phyloP scores from a whole-genome alignment of 2,329 filamentous ascomycete genomes.

The Aureobasidium vineae region DNA sequence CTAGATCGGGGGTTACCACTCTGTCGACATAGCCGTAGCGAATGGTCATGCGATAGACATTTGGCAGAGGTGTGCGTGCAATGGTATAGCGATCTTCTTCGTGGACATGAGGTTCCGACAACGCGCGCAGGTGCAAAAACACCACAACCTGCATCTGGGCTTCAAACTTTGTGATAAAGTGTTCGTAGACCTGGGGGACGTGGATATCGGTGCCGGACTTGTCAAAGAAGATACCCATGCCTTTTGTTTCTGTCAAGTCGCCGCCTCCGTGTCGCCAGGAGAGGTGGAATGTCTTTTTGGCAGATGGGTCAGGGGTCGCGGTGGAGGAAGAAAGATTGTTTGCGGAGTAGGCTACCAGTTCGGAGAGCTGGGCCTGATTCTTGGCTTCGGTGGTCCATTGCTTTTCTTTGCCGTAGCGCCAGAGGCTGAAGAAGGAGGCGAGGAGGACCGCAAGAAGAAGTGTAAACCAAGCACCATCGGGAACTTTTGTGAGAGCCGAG shows the following conservation, averaged over 20 bases:
- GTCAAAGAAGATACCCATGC: conserved; percentile 76
- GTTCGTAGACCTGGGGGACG: conserved; percentile 40
- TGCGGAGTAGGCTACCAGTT: conserved; percentile 39
- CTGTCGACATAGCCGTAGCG: conserved; percentile 33
- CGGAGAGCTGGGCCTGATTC: conserved; percentile 56
- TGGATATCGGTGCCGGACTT: conserved; percentile 66
- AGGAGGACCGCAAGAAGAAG: conserved; percentile 63
- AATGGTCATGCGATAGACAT: conserved; percentile 33
- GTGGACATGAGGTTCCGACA: conserved; percentile 30
- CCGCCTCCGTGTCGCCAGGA: conserved; percentile 43
- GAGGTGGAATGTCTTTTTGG: conserved; percentile 36
- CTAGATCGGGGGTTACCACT: conserved; percentile 32
- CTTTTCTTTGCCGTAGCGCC: conserved; percentile 75
- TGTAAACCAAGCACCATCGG: conserved; percentile 76
- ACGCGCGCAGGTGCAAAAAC: conserved; percentile 33
- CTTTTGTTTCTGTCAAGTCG: conserved; percentile 43
- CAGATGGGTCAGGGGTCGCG: conserved; percentile 18
- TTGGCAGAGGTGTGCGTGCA: conserved; percentile 28
- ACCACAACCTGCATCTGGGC: conserved; percentile 32
- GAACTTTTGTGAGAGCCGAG: conserved; percentile 68
- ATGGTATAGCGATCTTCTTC: conserved; percentile 32
- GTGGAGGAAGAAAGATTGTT: conserved; percentile 34
- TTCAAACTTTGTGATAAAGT: conserved; percentile 33
- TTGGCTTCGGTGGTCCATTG: conserved; percentile 70
- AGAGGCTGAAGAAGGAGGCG: conserved; percentile 65